Base-by-base conservation (phyloP, 208 protist genomes). In the Trypanosoma platydactyli region DNA sequence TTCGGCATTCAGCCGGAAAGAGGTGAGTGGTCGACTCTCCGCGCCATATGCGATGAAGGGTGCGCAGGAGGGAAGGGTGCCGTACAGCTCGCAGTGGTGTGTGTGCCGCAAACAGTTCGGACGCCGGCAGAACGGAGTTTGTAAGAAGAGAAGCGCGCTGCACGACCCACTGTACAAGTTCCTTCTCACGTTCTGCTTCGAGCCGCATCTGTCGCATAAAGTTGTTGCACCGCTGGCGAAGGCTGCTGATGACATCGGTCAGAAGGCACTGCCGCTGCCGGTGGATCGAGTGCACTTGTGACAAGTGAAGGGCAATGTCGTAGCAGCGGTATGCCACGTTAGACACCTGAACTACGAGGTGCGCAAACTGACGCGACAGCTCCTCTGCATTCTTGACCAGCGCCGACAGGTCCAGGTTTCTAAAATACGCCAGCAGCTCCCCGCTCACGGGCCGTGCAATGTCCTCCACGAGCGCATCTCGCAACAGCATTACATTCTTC, bases 101-200 rank as follows among this genome's bases (percentile, higher is more conserved):
- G 0, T 67, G 33, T 38, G 46, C 25, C 12, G 52, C 22, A 24
- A 52, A 54, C 6, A 46, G 15, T 3, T 49, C 48, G 15, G 50
- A 57, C n/a, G 35, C 24, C 7, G 51, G 12, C 12, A 35, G 16
- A 16, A 53, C 11, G 5, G 62, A 60, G 25, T 61, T 57, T 5
- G 5, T 58, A 4, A 59, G 25, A 16, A 77, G 49, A 40, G 69
- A 54, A 2, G 77, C 71, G 7, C 71, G 81, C 45, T 89, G 86
- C 41, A 83, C 46, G 25, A 84, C 81, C 78, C 81, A 92, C 61
- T 70, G 68, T 27, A 84, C 50, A 24, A 92, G 53, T 40, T 89
- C 73, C 15, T 63, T 59, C 15, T 80, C 81, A 18, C 63, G 65
- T 29, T 80, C 76, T 24, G 65, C 68, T 44, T 88, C 81, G 9